phyloP scores from a whole-genome alignment of 768 basidiomycete species.

The Trametes sanguinea region DNA sequence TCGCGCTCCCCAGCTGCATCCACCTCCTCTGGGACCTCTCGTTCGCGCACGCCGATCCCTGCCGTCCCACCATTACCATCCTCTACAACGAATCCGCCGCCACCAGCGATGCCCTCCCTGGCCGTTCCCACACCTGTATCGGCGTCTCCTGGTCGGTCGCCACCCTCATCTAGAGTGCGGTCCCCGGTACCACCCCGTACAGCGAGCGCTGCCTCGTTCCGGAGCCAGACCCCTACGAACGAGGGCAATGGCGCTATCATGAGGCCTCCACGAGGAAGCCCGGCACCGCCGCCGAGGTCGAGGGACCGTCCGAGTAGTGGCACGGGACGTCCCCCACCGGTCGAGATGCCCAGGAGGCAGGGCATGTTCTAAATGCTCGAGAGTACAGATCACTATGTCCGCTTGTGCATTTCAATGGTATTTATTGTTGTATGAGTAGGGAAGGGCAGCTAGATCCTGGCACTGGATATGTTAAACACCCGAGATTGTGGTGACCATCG shows the following conservation, averaged over 20 bases:
- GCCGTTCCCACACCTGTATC: slow-evolving; percentile 20
- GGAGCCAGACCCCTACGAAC: slow-evolving; percentile 19
- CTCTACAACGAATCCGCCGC: slow-evolving; percentile 15
- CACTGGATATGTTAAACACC: no score
- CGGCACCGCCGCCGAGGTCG: slow-evolving; percentile 63
- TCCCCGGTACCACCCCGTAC: slow-evolving; percentile 13
- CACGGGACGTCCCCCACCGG: slow-evolving; percentile 48
- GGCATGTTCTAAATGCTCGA: slow-evolving; percentile 55
- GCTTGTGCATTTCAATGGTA: not conserved
- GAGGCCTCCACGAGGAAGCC: slow-evolving; percentile 33
- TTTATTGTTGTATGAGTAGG: not conserved
- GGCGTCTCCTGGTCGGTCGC: slow-evolving; percentile 18
- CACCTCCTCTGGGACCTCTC: slow-evolving; percentile 16
- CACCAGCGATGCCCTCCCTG: slow-evolving; percentile 16
- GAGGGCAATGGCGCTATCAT: slow-evolving; percentile 10
- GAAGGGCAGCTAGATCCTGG: no score
- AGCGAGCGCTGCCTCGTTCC: slow-evolving; percentile 18
- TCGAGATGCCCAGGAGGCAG: slow-evolving; percentile 56
- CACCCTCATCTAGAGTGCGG: slow-evolving; percentile 8
- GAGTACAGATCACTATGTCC: not conserved
- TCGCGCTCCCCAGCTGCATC: slow-evolving; percentile 26
- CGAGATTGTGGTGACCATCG: no score
- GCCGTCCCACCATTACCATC: slow-evolving; percentile 21
- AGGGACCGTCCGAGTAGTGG: slow-evolving; percentile 64
- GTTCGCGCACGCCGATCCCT: slow-evolving; percentile 21